phyloP scores from a whole-genome alignment of 345 rosid genomes.

The Linum tenue region DNA sequence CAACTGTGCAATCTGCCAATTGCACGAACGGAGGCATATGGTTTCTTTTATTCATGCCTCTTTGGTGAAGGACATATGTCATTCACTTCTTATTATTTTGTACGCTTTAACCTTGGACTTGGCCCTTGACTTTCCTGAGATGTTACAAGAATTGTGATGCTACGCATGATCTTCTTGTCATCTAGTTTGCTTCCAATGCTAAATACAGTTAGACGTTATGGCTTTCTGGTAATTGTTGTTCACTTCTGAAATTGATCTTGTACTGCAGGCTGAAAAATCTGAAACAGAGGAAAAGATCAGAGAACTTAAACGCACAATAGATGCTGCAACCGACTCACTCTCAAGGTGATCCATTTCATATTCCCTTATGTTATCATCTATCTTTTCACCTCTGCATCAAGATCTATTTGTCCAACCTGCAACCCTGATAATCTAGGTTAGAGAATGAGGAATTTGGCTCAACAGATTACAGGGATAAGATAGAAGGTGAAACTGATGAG shows the following conservation, averaged over 20 bases:
- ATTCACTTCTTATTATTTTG: no score
- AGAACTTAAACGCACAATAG: conserved; percentile 48
- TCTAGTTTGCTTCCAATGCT: not conserved
- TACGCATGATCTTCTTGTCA: not conserved
- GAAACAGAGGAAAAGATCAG: conserved; percentile 60
- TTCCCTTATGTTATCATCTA: conserved; percentile 2
- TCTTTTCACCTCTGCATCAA: conserved; percentile 10
- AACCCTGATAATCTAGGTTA: conserved; percentile 37
- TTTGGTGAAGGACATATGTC: no score
- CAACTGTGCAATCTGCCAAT: no score
- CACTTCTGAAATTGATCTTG: conserved; percentile 3
- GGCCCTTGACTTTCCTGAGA: no score
- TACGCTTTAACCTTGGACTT: no score
- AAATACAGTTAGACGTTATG: not conserved
- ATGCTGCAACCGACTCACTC: conserved; percentile 37
- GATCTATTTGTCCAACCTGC: conserved; percentile 11
- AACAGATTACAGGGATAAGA: conserved; percentile 30
- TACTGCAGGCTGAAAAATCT: conserved; percentile 68
- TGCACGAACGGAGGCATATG: no score
- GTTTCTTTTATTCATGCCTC: no score
- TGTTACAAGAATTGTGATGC: no score
- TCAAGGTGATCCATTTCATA: conserved; percentile 36
- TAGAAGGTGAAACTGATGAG: conserved; percentile 34
- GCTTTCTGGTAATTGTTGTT: not conserved
- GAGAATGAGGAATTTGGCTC: conserved; percentile 55